Evolutionary conservation across 139 green algal species (phyloP), one percentile per base, ranked within the genome.

Genomic region (Chlamydomonas eustigma): DNA sequence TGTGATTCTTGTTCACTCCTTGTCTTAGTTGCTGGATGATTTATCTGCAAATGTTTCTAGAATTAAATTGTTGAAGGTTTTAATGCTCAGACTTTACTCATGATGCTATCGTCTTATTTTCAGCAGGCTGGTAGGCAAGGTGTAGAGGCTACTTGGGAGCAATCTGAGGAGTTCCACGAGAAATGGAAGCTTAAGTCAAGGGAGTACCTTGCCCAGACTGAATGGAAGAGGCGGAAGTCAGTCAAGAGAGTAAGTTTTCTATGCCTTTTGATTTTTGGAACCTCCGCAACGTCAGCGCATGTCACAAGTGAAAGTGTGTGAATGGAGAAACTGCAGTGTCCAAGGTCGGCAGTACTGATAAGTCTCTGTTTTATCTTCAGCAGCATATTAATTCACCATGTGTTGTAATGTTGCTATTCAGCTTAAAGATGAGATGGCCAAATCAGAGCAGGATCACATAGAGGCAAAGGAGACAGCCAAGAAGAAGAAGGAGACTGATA

Each of bases 111-210:
- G n/a, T n/a, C n/a, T n/a, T n/a, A 28, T 37, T 0, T 1, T 36
- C 25, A 4, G 0, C 28, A 35, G 64, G 22, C 64, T 37, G 91
- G 91, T 28, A 75, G 77, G 39, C 83, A 92, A 65, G 92, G 90
- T 18, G 89, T 96, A 52, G 79, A 92, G 76, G 85, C 84, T n/a
- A 80, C 86, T 36, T 97, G 83, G 65, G 88, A 95, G 79, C 67
- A 83, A 63, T 92, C 86, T 5, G 83, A 89, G 4, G 93, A 94
- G 67, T 98, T 96, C 76, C 89, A 96, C 67, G 90, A 96, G 69
- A 78, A 76, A 24, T 97, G 93, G 93, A 77, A 86, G 76, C 5
- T 88, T 24, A 93, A 95, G 81, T 81, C 90, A 32, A 79, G 89
- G 1, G 92, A 98, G 50, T 72, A 95, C 75, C 78, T 98, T 39